Percentiles rank a stretch among this genome's conserved stretches.
These are phyloP conservation scores for Penicillium coprophilum DNA, from an alignment of 495 filamentous ascomycete genomes.

Conservation along the genomic window DNA sequence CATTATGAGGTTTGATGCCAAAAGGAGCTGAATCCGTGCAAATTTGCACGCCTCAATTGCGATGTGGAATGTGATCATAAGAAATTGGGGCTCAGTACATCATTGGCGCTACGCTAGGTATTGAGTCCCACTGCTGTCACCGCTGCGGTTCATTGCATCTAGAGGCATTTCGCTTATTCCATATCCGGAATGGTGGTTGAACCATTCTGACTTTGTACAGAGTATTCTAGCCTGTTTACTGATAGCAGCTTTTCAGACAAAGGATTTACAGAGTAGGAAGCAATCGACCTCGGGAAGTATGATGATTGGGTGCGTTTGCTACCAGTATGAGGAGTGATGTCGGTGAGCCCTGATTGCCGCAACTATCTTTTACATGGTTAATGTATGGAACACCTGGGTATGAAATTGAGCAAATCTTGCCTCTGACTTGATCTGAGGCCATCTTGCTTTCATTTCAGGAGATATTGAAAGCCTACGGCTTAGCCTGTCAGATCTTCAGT, in stretches of 20 bases:
- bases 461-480: no score
- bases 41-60: neutral
- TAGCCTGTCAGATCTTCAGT: no score
- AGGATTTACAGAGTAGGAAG: neutral
- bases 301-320: neutral
- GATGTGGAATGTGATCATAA: neutral
- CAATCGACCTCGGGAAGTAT: neutral
- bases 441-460: no score
- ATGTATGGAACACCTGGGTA: no score
- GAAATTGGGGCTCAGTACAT: neutral
- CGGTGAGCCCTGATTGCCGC: no score
- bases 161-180: neutral
- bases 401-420: neutral
- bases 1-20: neutral
- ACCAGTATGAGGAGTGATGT: neutral
- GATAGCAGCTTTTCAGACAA: neutral
- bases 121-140: neutral
- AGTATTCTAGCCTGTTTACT: neutral
- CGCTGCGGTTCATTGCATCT: constrained; percentile 2
- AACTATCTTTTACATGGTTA: neutral
- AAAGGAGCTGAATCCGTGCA: neutral
- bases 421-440: neutral
- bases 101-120: neutral
- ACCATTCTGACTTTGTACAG: neutral
- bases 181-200: neutral